These are phyloP conservation scores for Glycine soja DNA, from an alignment of 306 rosid genomes.

Conservation along the genomic window DNA sequence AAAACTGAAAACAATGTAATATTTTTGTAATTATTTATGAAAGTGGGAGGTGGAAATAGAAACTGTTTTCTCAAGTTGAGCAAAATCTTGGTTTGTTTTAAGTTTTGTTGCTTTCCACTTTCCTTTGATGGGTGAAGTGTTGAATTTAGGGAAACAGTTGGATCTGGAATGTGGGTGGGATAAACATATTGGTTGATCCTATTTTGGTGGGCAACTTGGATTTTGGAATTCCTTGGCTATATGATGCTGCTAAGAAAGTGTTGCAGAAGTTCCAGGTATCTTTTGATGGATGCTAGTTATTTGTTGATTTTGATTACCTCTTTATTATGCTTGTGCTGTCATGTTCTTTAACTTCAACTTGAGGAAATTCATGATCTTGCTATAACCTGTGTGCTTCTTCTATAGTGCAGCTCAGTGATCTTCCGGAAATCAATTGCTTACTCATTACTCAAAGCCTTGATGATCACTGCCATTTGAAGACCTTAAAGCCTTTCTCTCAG, in stretches of 20 bases:
- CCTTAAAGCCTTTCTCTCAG: slow-evolving; percentile 73
- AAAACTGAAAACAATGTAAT: slow-evolving; percentile 3
- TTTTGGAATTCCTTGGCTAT: slow-evolving; percentile 96
- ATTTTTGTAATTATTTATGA: not conserved
- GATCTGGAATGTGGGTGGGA: slow-evolving; percentile 81
- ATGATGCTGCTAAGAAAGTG: slow-evolving; percentile 88
- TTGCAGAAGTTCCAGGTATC: slow-evolving; percentile 79
- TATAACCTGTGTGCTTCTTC: slow-evolving; percentile 45
- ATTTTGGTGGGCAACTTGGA: slow-evolving; percentile 94
- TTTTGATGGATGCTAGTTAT: slow-evolving; percentile 35
- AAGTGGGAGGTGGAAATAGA: not conserved
- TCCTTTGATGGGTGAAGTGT: slow-evolving; percentile 30
- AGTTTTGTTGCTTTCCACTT: slow-evolving; percentile 36
- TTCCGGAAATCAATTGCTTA: slow-evolving; percentile 83
- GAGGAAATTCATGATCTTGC: slow-evolving; percentile 39
- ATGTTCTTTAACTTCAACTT: slow-evolving; percentile 2
- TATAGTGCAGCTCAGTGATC: slow-evolving; percentile 84
- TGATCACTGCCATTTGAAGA: slow-evolving; percentile 97
- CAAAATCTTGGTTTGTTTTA: slow-evolving; percentile 22
- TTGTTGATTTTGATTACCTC: slow-evolving; percentile 27
- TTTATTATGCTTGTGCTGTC: slow-evolving; percentile 23
- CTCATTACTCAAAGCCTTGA: slow-evolving; percentile 95
- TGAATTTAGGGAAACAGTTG: slow-evolving; percentile 82
- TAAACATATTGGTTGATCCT: slow-evolving; percentile 85
- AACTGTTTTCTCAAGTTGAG: not conserved